A percentile compares a stretch with the other conserved stretches of the same genome.
These are phyloP conservation scores for Grosmannia clavigera DNA, from an alignment of 2,329 filamentous ascomycete species.

Conservation along the genomic window DNA sequence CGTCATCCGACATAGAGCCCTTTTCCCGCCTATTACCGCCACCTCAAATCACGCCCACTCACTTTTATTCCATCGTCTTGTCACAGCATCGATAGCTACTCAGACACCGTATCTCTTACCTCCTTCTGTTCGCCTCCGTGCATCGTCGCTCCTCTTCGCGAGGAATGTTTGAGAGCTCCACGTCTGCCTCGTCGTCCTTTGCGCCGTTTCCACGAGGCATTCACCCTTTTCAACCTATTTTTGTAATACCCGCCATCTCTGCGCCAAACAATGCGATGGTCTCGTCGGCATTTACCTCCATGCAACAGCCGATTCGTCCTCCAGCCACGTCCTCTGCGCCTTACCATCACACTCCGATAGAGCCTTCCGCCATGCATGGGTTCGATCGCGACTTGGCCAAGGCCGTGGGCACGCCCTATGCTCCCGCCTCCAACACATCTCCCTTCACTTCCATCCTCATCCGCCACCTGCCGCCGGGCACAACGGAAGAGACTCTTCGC, in stretches of 20 bases:
- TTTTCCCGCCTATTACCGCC: too few relatives aligned
- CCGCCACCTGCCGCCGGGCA: slow-evolving; percentile 40
- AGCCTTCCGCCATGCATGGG: slow-evolving; percentile 19
- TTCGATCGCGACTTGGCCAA: slow-evolving; percentile 21
- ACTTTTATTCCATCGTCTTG: background rate
- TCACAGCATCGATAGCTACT: too few relatives aligned
- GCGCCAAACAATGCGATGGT: slow-evolving; percentile 29
- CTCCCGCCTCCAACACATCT: slow-evolving; percentile 19
- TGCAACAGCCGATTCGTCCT: slow-evolving; percentile 27
- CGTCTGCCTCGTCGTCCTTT: background rate
- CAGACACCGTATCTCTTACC: too few relatives aligned
- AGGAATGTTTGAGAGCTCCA: background rate
- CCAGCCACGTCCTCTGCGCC: slow-evolving; percentile 19
- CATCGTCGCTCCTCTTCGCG: background rate
- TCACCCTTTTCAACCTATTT: background rate
- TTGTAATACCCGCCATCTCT: slow-evolving; percentile 13
- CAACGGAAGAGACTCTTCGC: slow-evolving; percentile 39
- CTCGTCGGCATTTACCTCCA: slow-evolving; percentile 28
- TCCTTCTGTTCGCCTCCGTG: background rate
- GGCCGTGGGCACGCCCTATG: slow-evolving; percentile 19
- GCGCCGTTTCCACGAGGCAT: background rate
- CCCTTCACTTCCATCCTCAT: slow-evolving; percentile 35
- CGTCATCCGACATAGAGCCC: too few relatives aligned
- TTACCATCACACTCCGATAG: slow-evolving; percentile 17
- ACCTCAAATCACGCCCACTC: too few relatives aligned